A percentile compares a stretch with the other conserved stretches of the same genome.
phyloP scores from a whole-genome alignment of 371 early-diverging fungal species.

The Mortierella sp. region DNA sequence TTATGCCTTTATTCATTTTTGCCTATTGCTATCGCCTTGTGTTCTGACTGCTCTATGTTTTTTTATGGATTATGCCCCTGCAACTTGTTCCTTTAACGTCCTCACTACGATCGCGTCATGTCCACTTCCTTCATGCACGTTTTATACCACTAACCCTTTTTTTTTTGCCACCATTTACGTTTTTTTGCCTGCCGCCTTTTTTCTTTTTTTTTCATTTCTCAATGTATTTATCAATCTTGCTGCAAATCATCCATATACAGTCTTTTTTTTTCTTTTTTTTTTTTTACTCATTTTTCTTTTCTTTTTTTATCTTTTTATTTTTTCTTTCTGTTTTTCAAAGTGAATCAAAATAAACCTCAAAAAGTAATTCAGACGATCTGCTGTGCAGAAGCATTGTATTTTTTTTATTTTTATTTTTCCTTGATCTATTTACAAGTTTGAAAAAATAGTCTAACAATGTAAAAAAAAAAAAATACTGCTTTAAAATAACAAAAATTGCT shows the following conservation, averaged over 20 bases:
- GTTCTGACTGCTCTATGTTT: slow-evolving; percentile 9
- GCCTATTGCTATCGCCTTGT: not conserved
- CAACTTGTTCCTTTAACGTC: not conserved
- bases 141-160: slow-evolving; percentile 11
- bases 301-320: not conserved
- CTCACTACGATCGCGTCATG: too few relatives aligned
- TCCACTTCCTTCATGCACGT: not conserved
- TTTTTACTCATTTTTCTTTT: not conserved
- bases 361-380: not conserved
- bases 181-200: not conserved
- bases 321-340: slow-evolving; percentile 5
- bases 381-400: not conserved
- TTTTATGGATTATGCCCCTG: not conserved
- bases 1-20: not conserved
- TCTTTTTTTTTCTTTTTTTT: not conserved
- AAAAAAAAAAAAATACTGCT: not conserved
- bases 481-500: not conserved
- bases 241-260: not conserved
- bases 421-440: not conserved
- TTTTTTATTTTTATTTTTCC: not conserved
- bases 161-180: not conserved
- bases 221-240: slow-evolving; percentile 2
- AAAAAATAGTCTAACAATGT: not conserved
- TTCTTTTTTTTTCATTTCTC: not conserved
- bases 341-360: not conserved